phyloP scores from a whole-genome alignment of 441 rosid genomes.

The Euphorbia schlechtendalii region DNA sequence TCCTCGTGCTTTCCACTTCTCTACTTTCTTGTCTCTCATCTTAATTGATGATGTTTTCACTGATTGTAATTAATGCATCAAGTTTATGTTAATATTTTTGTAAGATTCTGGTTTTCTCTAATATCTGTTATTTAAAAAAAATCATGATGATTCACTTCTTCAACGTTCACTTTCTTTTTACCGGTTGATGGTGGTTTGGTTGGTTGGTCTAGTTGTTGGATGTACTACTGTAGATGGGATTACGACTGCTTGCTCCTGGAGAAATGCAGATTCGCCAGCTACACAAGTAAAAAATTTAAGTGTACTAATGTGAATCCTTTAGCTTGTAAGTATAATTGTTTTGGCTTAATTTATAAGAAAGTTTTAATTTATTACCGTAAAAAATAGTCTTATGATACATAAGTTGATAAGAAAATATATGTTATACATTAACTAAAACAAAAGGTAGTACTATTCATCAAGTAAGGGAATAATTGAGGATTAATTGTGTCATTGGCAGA shows the following conservation, averaged over 20 bases:
- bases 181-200: constrained; percentile 84
- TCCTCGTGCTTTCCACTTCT: background rate
- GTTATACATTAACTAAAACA: no score
- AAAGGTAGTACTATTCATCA: background rate
- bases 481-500: background rate
- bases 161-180: constrained; percentile 71
- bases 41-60: background rate
- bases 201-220: constrained; percentile 11
- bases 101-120: constrained; percentile 6
- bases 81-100: background rate
- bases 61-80: background rate
- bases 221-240: constrained; percentile 62
- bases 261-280: constrained; percentile 86
- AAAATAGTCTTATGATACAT: no score
- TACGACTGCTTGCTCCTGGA: constrained; percentile 76
- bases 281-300: constrained; percentile 41
- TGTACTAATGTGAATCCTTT: background rate
- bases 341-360: background rate
- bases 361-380: background rate
- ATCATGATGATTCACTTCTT: no score
- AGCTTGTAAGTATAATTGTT: background rate
- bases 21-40: background rate
- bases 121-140: constrained; percentile 13
- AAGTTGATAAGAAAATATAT: no score
- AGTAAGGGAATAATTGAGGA: background rate